These are phyloP conservation scores for Lumnitzera littorea DNA, from an alignment of 345 rosid species.

Conservation along the genomic window DNA sequence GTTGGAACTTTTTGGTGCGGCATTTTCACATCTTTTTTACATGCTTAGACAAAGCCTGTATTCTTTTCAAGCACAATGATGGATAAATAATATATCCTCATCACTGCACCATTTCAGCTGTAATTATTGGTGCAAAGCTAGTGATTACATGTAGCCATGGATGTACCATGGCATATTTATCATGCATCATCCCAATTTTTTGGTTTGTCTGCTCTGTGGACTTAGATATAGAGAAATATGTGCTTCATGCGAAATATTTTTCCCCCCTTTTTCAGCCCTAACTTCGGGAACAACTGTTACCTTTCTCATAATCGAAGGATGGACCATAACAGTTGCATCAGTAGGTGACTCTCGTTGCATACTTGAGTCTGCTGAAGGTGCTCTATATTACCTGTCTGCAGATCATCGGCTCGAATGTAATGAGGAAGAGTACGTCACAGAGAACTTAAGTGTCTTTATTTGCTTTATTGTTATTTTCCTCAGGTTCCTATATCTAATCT, in stretches of 20 bases:
- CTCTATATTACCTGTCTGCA: slow-evolving; percentile 77
- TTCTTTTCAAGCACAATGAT: too few species aligned
- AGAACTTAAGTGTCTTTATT: too few species aligned
- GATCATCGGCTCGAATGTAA: slow-evolving; percentile 96
- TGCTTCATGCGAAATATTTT: not conserved
- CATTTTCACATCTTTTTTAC: too few species aligned
- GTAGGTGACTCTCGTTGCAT: slow-evolving; percentile 98
- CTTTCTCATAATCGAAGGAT: slow-evolving; percentile 86
- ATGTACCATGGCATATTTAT: too few species aligned
- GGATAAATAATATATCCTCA: too few species aligned
- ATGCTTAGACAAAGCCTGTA: too few species aligned
- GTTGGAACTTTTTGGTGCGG: too few species aligned
- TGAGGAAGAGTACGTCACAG: slow-evolving; percentile 73
- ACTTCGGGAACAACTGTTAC: slow-evolving; percentile 95
- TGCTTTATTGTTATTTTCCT: too few species aligned
- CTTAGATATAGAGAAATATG: not conserved
- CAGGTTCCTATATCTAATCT: not conserved
- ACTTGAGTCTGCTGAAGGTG: slow-evolving; percentile 95
- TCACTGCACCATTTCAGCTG: too few species aligned
- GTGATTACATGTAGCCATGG: too few species aligned
- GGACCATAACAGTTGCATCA: slow-evolving; percentile 91
- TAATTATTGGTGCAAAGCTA: too few species aligned
- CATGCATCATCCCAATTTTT: too few species aligned
- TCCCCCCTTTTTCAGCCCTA: slow-evolving; percentile 45
- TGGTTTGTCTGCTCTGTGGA: not conserved